A percentile compares a stretch with the other conserved stretches of the same genome.
These are phyloP conservation scores for Aureobasidium mangrovei DNA, from an alignment of 2,329 filamentous ascomycete genomes.

Conservation along the genomic window DNA sequence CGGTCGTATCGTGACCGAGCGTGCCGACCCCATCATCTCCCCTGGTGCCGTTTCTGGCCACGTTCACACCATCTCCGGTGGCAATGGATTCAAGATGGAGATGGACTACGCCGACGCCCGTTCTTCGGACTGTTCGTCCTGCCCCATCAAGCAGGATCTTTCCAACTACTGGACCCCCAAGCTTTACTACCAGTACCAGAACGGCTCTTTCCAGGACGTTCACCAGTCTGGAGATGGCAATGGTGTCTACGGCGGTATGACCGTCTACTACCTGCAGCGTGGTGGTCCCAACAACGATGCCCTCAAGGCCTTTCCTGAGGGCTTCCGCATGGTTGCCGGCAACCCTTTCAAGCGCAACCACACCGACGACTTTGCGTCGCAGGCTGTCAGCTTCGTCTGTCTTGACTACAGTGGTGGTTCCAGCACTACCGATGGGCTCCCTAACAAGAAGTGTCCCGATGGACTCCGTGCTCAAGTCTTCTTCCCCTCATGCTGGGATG, in stretches of 20 bases:
- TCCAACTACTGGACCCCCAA: constrained; percentile 70
- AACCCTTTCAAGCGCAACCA: constrained; percentile 50
- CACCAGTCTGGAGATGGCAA: constrained; percentile 44
- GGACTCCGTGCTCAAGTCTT: constrained; percentile 56
- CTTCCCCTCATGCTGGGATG: constrained; percentile 67
- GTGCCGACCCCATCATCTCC: constrained; percentile 58
- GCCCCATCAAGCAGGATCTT: constrained; percentile 58
- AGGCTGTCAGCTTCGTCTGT: constrained; percentile 51
- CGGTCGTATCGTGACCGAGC: constrained; percentile 51
- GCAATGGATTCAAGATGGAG: constrained; percentile 55
- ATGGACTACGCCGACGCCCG: constrained; percentile 53
- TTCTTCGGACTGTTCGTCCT: constrained; percentile 60
- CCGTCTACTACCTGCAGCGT: constrained; percentile 61
- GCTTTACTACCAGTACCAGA: constrained; percentile 57
- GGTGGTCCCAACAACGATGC: constrained; percentile 51
- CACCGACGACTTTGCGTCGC: constrained; percentile 43
- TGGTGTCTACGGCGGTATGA: constrained; percentile 48
- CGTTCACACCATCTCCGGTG: constrained; percentile 62
- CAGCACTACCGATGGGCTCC: constrained; percentile 50
- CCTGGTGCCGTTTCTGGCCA: constrained; percentile 53
- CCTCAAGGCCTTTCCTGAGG: constrained; percentile 62
- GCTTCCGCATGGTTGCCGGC: constrained; percentile 64
- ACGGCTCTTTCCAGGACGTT: constrained; percentile 53
- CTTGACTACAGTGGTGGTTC: constrained; percentile 39
- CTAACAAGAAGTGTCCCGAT: constrained; percentile 59